phyloP scores from a whole-genome alignment of 176 grass and related monocot genomes.

The Guadua angustifolia region DNA sequence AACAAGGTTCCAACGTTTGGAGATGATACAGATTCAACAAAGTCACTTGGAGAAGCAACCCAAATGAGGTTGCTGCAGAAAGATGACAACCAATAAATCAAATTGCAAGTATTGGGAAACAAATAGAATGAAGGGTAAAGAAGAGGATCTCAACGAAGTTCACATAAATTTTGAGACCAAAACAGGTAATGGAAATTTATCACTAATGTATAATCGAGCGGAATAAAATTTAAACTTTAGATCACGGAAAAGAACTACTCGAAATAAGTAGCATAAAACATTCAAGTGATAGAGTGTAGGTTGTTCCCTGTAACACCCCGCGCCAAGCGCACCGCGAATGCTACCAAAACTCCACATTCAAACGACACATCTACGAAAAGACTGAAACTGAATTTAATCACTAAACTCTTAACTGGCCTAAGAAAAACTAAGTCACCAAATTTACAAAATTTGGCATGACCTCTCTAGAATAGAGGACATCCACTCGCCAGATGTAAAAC shows the following conservation, averaged over 20 bases:
- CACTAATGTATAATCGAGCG: no score
- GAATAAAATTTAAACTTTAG: not conserved
- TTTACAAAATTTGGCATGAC: no score
- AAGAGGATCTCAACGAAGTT: conserved; percentile 28
- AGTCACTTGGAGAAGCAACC: conserved; percentile 33
- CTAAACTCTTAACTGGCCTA: no score
- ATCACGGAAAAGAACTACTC: not conserved
- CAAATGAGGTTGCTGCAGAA: not conserved
- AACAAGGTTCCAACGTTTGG: conserved; percentile 33
- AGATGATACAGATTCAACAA: conserved; percentile 34
- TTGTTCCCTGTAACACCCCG: no score
- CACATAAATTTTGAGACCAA: conserved; percentile 34
- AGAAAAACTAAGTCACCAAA: no score
- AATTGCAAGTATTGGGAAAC: not conserved
- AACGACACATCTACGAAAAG: no score
- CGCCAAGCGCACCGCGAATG: no score
- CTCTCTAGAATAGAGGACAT: no score
- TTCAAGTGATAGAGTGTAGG: not conserved
- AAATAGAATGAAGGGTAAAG: conserved; percentile 1
- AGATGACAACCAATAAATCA: conserved; percentile 28
- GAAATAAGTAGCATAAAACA: not conserved
- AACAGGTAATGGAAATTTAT: no score
- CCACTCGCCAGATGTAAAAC: no score
- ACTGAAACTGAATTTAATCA: no score
- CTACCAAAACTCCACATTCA: no score